Base-by-base conservation (phyloP, 306 rosid genomes). In the Argentina anserina region DNA sequence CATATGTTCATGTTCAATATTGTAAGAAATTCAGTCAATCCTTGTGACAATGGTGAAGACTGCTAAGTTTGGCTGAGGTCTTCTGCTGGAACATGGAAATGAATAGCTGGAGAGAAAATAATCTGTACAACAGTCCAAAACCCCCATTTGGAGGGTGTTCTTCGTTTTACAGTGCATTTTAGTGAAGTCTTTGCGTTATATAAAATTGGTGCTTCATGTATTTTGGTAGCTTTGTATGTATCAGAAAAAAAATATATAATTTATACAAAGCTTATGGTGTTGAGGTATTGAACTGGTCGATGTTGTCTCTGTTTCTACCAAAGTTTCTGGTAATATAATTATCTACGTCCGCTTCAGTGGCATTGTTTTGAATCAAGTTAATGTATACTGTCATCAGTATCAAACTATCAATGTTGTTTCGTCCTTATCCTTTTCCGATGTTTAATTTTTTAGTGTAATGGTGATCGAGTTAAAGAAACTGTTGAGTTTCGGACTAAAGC, bases 1-100 rank as follows among this genome's bases (percentile, higher is more conserved):
- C 36, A 36, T 84, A 34, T 92, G 97, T 77, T 86, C 96, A 9
- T 92, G 98, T 80, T 80, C 98, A 31, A 87, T 90, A 87, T 74
- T 92, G 92, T 90, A 84, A 87, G 84, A 39, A 46, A 67, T 76
- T 45, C 49, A 26, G 41, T 62, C 53, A 61, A 61, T 36, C 47
- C 59, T 58, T 39, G 63, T 33, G 75, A 83, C 81, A 65, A 70
- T 40, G 42, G 71, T 55, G 46, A 73, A 76, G 88, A 71, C 79
- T 79, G 79, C 76, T 73, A 81, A 77, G 80, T 60, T 73, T 87
- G 81, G 76, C 81, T 68, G 75, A 79, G 82, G 81, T 79, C 69
- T 82, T 65, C 39, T 53, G 66, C 39, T 53, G 66, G 76, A 77
- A 81, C 78, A 43, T 73, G 76, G 82, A 76, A 71, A 75, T 70